Percentiles rank a stretch among this genome's conserved stretches.
These are phyloP conservation scores for Lotus japonicus DNA, from an alignment of 306 rosid species.

Conservation along the genomic window DNA sequence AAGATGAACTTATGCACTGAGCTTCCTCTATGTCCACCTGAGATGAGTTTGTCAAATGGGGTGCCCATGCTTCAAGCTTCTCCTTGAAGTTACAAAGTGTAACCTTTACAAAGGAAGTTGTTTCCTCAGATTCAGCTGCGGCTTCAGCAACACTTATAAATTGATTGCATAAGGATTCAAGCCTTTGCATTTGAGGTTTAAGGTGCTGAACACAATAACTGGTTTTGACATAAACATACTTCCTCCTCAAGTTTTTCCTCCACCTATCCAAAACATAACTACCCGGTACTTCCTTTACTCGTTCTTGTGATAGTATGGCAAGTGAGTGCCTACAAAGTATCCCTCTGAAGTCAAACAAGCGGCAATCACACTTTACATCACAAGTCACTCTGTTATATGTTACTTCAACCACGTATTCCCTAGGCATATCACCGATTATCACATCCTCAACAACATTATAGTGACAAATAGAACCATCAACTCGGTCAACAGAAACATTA, in stretches of 20 bases:
- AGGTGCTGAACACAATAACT: constrained; percentile 23
- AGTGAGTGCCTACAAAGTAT: constrained; percentile 35
- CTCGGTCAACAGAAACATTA: constrained; percentile 1
- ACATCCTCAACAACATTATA: constrained; percentile 26
- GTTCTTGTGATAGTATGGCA: constrained; percentile 27
- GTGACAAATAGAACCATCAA: constrained; percentile 15
- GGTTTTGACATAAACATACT: constrained; percentile 18
- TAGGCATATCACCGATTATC: constrained; percentile 4
- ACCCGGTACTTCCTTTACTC: constrained; percentile 27
- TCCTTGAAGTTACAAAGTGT: constrained; percentile 23
- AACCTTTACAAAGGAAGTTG: constrained; percentile 25
- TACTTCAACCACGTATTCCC: constrained; percentile 12
- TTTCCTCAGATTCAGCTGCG: constrained; percentile 35
- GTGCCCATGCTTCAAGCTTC: constrained; percentile 21
- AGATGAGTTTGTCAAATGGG: constrained; percentile 17
- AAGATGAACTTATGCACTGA: background rate
- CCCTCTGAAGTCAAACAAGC: constrained; percentile 30
- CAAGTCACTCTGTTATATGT: constrained; percentile 14
- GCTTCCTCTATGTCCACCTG: constrained; percentile 4
- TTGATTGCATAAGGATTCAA: constrained; percentile 25
- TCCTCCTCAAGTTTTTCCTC: constrained; percentile 23
- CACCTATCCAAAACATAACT: constrained; percentile 28
- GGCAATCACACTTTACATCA: constrained; percentile 24
- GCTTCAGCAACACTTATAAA: constrained; percentile 17
- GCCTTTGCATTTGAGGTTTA: constrained; percentile 17